Percentiles rank a stretch among this genome's conserved stretches.
These are phyloP conservation scores for Sporothrix sp. DNA, from an alignment of 2,329 filamentous ascomycete species.

Conservation along the genomic window DNA sequence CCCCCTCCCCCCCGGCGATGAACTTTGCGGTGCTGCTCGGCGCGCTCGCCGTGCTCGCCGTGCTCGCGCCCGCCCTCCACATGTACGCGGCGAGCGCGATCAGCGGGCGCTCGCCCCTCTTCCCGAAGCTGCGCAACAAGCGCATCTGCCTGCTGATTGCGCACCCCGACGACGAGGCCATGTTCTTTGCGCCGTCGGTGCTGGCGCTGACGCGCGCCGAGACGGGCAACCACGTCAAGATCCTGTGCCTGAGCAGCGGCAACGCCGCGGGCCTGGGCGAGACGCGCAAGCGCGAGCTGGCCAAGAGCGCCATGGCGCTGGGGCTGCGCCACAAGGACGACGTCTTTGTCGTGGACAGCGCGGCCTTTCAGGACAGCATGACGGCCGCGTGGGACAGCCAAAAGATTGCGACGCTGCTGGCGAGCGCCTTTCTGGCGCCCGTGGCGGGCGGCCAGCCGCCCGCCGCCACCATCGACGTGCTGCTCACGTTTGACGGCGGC, in stretches of 20 bases:
- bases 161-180: conserved; percentile 96
- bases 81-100: conserved; percentile 40
- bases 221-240: conserved; percentile 83
- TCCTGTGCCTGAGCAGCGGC: conserved; percentile 85
- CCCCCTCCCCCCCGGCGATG: background rate
- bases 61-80: conserved; percentile 42
- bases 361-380: conserved; percentile 86
- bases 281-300: conserved; percentile 71
- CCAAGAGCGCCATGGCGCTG: conserved; percentile 66
- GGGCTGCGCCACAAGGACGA: conserved; percentile 68
- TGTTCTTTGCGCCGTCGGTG: conserved; percentile 94
- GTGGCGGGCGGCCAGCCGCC: conserved; percentile 25
- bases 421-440: conserved; percentile 60
- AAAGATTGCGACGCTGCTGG: conserved; percentile 61
- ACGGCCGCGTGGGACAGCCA: conserved; percentile 62
- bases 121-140: conserved; percentile 69
- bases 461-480: conserved; percentile 57
- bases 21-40: conserved; percentile 9
- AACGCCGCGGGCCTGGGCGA: conserved; percentile 80
- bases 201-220: conserved; percentile 72
- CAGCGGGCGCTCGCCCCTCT: conserved; percentile 49
- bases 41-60: conserved; percentile 30
- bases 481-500: conserved; percentile 79
- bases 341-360: conserved; percentile 75
- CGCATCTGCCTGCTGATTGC: conserved; percentile 88